Base-by-base conservation (phyloP, 441 rosid species). In the Cnidoscolus chayamansa region DNA sequence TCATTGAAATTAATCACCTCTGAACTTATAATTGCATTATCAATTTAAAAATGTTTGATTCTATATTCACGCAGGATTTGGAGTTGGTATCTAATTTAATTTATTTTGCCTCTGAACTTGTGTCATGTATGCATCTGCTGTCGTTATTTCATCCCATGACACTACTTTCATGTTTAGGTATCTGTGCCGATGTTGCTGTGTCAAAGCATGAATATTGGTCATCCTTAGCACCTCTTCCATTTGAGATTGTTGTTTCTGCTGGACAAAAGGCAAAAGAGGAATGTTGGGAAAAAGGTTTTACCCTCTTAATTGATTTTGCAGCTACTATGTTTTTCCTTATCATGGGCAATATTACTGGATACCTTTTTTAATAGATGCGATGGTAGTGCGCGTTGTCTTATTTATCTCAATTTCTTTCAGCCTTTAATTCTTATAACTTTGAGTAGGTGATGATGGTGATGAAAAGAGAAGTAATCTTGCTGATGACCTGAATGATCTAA, bases 191-290 rank as follows among this genome's bases (percentile, higher is more conserved):
- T 76, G 90, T 93, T 85, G 91, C 99, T 72, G 70, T 73, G 53
- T 79, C 91, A 48, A 91, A 92, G 84, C 84, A 88, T 80, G 98
- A 91, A 72, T 82, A 80, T 49, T 95, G 99, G 99, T 93, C 98
- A 56, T 93, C 97, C 75, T 84, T 93, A 45, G 98, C 99, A 71
- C 99, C 98, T 71, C 98, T 93, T 83, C 98, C 97, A 57, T 85
- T 91, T 81, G 99, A 95, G 84, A 85, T 95, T 67, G 98, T 93
- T 77, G 80, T 88, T 55, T 93, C 98, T 67, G 97, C 97, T 72
- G 98, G 98, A 81, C 93, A 93, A 78, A 90, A 86, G 86, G 97
- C 99, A 47, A 88, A 84, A 79, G 98, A 95, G 81, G 92, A 83
- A 72, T 80, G 81, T 66, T 90, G 90, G 84, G 92, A 87, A 73